A percentile compares a stretch with the other conserved stretches of the same genome.
These are phyloP conservation scores for Platanthera zijinensis DNA, from an alignment of 106 monocot species.

Conservation along the genomic window DNA sequence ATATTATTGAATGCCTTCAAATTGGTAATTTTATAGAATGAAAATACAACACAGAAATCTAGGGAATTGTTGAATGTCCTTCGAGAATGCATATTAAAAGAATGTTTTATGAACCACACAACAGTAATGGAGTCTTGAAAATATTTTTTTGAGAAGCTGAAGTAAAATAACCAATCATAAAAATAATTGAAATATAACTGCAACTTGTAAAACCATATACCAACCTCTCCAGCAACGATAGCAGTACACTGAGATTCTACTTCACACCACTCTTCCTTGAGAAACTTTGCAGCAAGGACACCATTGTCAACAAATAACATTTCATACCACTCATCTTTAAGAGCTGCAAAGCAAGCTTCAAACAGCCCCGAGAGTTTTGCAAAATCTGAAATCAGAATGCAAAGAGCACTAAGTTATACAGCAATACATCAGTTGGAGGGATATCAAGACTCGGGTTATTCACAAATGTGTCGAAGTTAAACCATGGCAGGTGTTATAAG, in stretches of 20 bases:
- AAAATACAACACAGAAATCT: not conserved
- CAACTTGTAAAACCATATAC: not conserved
- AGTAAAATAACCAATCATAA: not conserved
- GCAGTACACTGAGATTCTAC: slow-evolving; percentile 19
- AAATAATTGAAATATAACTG: slow-evolving; percentile 6
- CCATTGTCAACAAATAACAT: slow-evolving; percentile 17
- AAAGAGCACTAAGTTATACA: not conserved
- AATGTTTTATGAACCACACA: not conserved
- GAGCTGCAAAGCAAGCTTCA: slow-evolving; percentile 34
- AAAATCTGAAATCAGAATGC: slow-evolving; percentile 6
- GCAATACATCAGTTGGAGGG: not conserved
- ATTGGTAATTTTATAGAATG: not conserved
- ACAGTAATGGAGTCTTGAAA: not conserved
- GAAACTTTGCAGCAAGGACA: slow-evolving; percentile 41
- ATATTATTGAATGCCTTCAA: not conserved
- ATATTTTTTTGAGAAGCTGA: not conserved
- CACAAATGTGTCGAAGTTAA: not conserved
- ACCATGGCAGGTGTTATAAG: too few species aligned
- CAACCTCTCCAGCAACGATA: slow-evolving; percentile 44
- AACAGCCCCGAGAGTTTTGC: slow-evolving; percentile 28
- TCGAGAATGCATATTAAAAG: not conserved
- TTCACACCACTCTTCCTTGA: slow-evolving; percentile 57
- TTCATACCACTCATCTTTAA: slow-evolving; percentile 56
- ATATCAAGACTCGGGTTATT: not conserved
- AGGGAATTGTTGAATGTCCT: too few species aligned